A percentile compares a stretch with the other conserved stretches of the same genome.
These are phyloP conservation scores for Penicillium brevicompactum DNA, from an alignment of 2,329 filamentous ascomycete genomes.

Conservation along the genomic window DNA sequence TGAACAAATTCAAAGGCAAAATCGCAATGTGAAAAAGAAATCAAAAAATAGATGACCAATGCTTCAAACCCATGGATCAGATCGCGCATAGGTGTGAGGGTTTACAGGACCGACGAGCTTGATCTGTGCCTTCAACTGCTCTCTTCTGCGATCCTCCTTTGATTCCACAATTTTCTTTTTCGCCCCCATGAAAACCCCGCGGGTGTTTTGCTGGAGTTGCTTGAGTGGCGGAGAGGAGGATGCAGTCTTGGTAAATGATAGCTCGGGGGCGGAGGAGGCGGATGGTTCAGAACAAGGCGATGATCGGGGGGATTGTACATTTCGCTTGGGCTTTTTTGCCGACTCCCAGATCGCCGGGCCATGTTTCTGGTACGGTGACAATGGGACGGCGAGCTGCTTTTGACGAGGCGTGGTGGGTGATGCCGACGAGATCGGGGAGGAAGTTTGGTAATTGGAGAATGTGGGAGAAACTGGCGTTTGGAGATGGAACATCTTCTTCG, in stretches of 20 bases:
- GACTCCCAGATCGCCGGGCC: slow-evolving; percentile 39
- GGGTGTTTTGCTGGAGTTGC: slow-evolving; percentile 27
- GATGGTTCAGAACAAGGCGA: neutral
- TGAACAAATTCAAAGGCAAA: neutral
- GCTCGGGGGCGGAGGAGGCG: slow-evolving; percentile 5
- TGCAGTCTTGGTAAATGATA: slow-evolving; percentile 14
- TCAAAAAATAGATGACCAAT: neutral
- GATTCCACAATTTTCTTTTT: slow-evolving; percentile 37
- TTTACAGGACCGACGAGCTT: slow-evolving; percentile 42
- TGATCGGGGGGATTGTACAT: slow-evolving; percentile 19
- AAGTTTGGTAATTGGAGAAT: slow-evolving; percentile 1
- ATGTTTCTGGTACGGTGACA: slow-evolving; percentile 41
- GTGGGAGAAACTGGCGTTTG: slow-evolving; percentile 5
- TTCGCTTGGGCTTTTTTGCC: slow-evolving; percentile 25
- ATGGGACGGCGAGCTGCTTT: slow-evolving; percentile 36
- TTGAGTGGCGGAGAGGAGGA: slow-evolving; percentile 21
- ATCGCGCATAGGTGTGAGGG: slow-evolving; percentile 25
- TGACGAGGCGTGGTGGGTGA: slow-evolving; percentile 13
- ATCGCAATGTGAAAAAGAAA: slow-evolving; percentile 7
- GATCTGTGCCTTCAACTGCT: slow-evolving; percentile 44
- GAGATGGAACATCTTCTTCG: slow-evolving; percentile 5
- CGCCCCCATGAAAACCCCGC: slow-evolving; percentile 32
- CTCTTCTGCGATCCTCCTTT: slow-evolving; percentile 38
- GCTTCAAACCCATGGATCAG: slow-evolving; percentile 35
- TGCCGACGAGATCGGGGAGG: slow-evolving; percentile 10